Conservation (phyloP, 805 yeast genomes). For the Cyberlindnera bimundalis region DNA sequence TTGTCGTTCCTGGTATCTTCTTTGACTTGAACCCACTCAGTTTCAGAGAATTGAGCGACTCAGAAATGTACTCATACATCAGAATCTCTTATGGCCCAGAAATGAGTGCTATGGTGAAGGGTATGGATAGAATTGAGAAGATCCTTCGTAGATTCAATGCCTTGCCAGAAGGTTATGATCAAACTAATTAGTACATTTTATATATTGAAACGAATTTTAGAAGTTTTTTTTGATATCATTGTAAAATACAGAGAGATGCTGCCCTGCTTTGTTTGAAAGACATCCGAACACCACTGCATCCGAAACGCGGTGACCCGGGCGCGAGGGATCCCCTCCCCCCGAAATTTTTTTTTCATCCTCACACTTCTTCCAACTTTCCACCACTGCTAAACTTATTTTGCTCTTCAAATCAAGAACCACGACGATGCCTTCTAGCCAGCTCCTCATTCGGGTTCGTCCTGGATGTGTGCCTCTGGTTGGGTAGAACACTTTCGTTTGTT, state of each 20-base stretch:
- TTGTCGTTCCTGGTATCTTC: conserved; percentile 61
- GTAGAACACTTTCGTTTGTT: conserved; percentile 30
- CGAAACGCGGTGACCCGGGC: no score
- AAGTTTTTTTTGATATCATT: no score
- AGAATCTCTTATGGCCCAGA: conserved; percentile 62
- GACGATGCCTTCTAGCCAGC: conserved; percentile 28
- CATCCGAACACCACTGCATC: background rate
- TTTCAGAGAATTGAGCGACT: conserved; percentile 46
- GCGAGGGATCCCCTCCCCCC: no score
- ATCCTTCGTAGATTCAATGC: conserved; percentile 43
- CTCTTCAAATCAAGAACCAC: conserved; percentile 20
- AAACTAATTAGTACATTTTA: no score
- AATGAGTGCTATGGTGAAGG: conserved; percentile 43
- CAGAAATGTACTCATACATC: conserved; percentile 56
- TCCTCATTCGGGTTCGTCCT: conserved; percentile 32
- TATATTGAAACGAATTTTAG: no score
- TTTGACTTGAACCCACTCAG: conserved; percentile 55
- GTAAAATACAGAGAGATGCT: no score
- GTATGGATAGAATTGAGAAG: conserved; percentile 59
- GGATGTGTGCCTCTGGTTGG: conserved; percentile 26
- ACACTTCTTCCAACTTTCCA: background rate
- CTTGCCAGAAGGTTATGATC: conserved; percentile 33
- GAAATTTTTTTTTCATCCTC: background rate
- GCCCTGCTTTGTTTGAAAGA: background rate
- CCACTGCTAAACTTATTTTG: background rate